Evolutionary conservation across 2,329 filamentous ascomycete species (phyloP).

Genomic region (Neofusicoccum parvum): DNA sequence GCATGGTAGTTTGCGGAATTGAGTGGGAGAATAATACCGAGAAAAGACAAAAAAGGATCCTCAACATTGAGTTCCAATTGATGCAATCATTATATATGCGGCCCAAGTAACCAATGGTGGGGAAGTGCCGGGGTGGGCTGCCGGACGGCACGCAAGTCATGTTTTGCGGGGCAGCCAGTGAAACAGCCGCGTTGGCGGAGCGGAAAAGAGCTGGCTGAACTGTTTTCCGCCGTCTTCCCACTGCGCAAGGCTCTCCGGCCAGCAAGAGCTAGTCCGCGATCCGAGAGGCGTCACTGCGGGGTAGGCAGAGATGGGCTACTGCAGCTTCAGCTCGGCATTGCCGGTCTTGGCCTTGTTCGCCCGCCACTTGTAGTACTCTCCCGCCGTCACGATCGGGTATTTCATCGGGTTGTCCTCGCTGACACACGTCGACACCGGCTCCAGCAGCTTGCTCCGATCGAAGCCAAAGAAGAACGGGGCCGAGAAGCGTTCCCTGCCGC

Average conservation of each 20-base stretch:
- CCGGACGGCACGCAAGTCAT: neutral
- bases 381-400: constrained; percentile 38
- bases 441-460: constrained; percentile 30
- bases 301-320: neutral
- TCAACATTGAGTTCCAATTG: too few relatives aligned
- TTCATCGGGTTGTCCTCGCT: constrained; percentile 36
- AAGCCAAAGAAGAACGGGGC: constrained; percentile 46
- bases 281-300: too few relatives aligned
- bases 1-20: neutral
- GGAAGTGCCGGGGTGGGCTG: neutral
- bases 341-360: constrained; percentile 17
- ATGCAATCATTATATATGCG: neutral
- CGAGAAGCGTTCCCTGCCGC: constrained; percentile 42
- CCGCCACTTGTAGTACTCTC: constrained; percentile 34
- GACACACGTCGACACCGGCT: constrained; percentile 37
- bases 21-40: too few relatives aligned
- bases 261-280: too few relatives aligned
- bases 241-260: too few relatives aligned
- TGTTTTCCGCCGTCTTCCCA: neutral
- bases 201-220: neutral
- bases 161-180: neutral
- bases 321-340: neutral
- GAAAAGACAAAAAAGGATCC: too few relatives aligned
- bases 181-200: neutral
- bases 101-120: neutral